Base-by-base conservation (phyloP, 2,329 filamentous ascomycete genomes). In the Ambrosiella xylebori region DNA sequence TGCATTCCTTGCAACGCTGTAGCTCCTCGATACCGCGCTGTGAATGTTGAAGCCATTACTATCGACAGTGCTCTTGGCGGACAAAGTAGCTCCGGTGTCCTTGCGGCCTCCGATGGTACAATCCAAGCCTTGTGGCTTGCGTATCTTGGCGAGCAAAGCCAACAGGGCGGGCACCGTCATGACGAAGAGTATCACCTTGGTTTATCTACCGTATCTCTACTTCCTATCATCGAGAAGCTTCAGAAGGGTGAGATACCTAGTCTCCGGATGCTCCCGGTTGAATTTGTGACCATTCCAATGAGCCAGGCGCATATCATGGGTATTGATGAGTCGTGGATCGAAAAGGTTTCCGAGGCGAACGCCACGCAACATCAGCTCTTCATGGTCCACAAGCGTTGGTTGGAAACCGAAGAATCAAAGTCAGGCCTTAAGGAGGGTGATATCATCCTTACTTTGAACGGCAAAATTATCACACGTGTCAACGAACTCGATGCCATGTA, bases 181-280 rank as follows among this genome's bases (percentile, higher is more conserved):
- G 93, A 98, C 65, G 87, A 95, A 63, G 93, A 98, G 70, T 98
- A 98, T 66, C 91, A 97, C 66, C 82, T 98, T 5, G 93, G 93
- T 54, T 79, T 97, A 57, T 86, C 88, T 13, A 94, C 90, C 0
- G 88, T 90, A 3, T 89, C 88, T 13, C 75, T 98, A 9, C 78
- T 96, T 1, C 89, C 91, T 0, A 86, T 98, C n/a, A 77, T 96
- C 47, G 79, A 84, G 17, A 82, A 94, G 68, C 88, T 98, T 61
- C 88, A 90, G 68, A 76, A 81, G 60, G 91, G 88, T 38, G 75
- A 82, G 61, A 82, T 80, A 27, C 94, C 93, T 0, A 84, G 86
- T 63, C 75, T 98, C 39, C 82, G 91, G 13, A 95, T 98, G 68
- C 73, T 98, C 50, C 93, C 93, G 57, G 88, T 96, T 65, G 93